These are phyloP conservation scores for Magnolia sinica DNA, from an alignment of 164 flowering plant genomes.

Conservation along the genomic window DNA sequence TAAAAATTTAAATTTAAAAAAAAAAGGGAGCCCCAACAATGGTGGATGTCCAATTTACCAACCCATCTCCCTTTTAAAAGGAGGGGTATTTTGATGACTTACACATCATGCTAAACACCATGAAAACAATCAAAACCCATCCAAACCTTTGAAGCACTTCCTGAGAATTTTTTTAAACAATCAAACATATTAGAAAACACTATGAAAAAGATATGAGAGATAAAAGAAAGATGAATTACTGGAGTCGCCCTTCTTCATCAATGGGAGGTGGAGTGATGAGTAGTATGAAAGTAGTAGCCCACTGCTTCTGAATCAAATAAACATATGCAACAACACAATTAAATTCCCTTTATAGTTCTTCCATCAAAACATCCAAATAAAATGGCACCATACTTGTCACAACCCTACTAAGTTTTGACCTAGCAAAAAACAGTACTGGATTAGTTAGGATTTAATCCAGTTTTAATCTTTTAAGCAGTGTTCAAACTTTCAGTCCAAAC, in stretches of 20 bases:
- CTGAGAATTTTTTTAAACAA: too few relatives aligned
- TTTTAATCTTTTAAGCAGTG: too few relatives aligned
- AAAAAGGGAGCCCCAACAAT: too few relatives aligned
- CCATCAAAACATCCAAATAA: neutral
- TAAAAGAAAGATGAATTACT: constrained; percentile 26
- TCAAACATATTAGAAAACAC: neutral
- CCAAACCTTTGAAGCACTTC: neutral
- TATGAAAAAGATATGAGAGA: neutral
- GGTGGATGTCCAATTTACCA: too few relatives aligned
- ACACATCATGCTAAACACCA: neutral
- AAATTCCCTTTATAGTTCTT: neutral
- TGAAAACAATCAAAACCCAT: neutral
- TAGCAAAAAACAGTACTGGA: too few relatives aligned
- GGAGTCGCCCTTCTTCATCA: constrained; percentile 62
- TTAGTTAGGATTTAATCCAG: too few relatives aligned
- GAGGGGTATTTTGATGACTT: neutral
- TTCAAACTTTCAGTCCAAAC: too few relatives aligned
- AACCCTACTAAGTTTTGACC: too few relatives aligned
- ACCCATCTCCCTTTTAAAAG: too few relatives aligned
- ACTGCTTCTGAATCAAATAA: constrained; percentile 43
- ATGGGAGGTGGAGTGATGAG: constrained; percentile 82
- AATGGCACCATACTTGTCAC: too few relatives aligned
- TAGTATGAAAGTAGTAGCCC: constrained; percentile 52
- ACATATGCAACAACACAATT: neutral
- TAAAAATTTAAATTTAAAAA: too few relatives aligned